These are phyloP conservation scores for Pisolithus albus DNA, from an alignment of 768 basidiomycete species.

Conservation along the genomic window DNA sequence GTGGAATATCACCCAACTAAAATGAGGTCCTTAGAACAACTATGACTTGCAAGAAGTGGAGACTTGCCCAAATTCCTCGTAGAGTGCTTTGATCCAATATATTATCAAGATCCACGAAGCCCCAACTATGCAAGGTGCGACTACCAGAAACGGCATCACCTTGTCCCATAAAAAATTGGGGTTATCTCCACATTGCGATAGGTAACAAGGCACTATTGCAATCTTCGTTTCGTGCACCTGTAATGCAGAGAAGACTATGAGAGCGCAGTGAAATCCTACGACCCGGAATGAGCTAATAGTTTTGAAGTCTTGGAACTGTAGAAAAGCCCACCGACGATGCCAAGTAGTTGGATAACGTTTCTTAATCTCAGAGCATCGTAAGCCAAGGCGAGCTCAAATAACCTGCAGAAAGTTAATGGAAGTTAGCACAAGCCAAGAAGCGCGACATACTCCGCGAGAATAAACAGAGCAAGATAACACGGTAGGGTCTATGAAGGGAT, in stretches of 20 bases:
- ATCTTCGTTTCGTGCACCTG: conserved; percentile 70
- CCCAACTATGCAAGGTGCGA: conserved; percentile 63
- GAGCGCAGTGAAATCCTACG: conserved; percentile 62
- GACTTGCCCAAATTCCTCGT: conserved; percentile 74
- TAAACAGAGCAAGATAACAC: conserved; percentile 80
- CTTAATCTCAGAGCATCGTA: conserved; percentile 75
- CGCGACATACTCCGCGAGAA: conserved; percentile 63
- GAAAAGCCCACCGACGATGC: conserved; percentile 53
- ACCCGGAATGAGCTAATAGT: conserved; percentile 2
- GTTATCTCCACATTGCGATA: conserved; percentile 41
- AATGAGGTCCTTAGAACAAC: neutral
- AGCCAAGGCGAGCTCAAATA: conserved; percentile 76
- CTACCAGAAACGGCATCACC: conserved; percentile 63
- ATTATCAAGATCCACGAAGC: conserved; percentile 60
- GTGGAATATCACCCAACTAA: conserved; percentile 89
- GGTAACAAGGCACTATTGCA: conserved; percentile 40
- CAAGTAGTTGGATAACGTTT: conserved; percentile 72
- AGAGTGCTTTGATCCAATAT: conserved; percentile 66
- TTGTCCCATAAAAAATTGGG: conserved; percentile 49
- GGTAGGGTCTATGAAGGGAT: conserved; percentile 53
- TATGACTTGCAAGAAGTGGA: neutral
- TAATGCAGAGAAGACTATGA: conserved; percentile 66
- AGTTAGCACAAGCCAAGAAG: neutral
- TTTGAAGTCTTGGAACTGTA: neutral
- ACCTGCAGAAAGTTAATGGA: conserved; percentile 32